These are phyloP conservation scores for Fraxinus americana DNA, from an alignment of 257 asterid genomes.

Conservation along the genomic window DNA sequence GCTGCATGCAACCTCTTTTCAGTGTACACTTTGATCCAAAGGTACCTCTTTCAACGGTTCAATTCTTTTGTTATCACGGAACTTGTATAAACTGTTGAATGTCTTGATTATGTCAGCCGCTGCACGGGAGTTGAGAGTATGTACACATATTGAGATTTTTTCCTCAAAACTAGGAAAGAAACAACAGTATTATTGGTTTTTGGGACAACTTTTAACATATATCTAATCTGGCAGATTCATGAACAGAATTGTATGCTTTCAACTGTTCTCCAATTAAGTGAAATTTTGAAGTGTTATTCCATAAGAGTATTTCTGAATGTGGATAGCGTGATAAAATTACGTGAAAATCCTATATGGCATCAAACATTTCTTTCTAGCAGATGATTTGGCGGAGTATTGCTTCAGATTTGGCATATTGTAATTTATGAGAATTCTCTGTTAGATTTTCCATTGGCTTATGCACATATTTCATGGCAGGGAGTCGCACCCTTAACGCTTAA, in stretches of 20 bases:
- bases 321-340: not conserved
- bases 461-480: conserved; percentile 55
- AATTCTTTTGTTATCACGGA: not conserved
- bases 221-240: not conserved
- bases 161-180: not conserved
- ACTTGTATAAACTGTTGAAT: not conserved
- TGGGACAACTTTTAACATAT: not conserved
- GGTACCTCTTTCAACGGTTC: not conserved
- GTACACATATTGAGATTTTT: not conserved
- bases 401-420: not conserved
- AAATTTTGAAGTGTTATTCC: not conserved
- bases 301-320: not conserved
- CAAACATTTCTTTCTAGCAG: not conserved
- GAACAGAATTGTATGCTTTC: not conserved
- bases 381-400: not conserved
- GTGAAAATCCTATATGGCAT: not conserved
- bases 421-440: not conserved
- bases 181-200: not conserved
- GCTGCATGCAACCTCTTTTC: not conserved
- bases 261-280: not conserved
- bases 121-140: not conserved
- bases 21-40: not conserved
- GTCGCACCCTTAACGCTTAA: conserved; percentile 80
- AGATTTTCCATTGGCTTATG: not conserved
- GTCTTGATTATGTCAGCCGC: not conserved